Base-by-base conservation (phyloP, 345 rosid species). In the Pelargonium nanum region DNA sequence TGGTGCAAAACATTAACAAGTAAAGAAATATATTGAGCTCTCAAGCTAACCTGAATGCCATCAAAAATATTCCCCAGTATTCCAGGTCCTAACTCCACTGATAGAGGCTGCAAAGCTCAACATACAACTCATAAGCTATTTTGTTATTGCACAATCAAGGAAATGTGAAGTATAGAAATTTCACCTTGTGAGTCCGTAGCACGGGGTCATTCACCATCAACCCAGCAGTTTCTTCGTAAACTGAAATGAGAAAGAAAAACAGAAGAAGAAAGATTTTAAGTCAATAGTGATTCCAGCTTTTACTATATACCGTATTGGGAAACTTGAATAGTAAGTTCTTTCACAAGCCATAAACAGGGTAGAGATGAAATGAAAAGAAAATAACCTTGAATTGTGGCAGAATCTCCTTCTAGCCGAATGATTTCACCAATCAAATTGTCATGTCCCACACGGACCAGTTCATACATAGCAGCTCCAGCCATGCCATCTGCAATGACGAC, bases 401-500 rank as follows among this genome's bases (percentile, higher is more conserved):
- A 94, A 75, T 94, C 83, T 78, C 99, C 99, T 81, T 94, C 99
- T 76, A 94, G 76, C 56, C 99, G 84, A 57, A 94, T 94, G 67
- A 94, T 94, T 76, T 94, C 99, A 63, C 99, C 99, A 25, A 94
- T 94, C 66, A 90, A 74, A 24, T 88, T 86, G 78, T 94, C 97
- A 76, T 94, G 84, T 1, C 99, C 99, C 24, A 94, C 99, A 68
- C 99, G 99, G 61, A 94, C 99, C 52, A 94, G 77, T 74, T 94
- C 99, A 63, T 94, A 90, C 99, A 94, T 94, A 58, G 99, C 99
- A 65, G 99, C 99, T 61, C 99, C 99, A 21, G 84, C 95, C 99
- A 94, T 94, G 70, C 99, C 99, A 79, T 94, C 99, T 1, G 99
- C 99, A 57, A 94, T 79, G 57, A 94, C 97, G 25, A 94, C 99